Conservation (phyloP, 2,329 filamentous ascomycete genomes). For the Neofusicoccum kwambonambiense region DNA sequence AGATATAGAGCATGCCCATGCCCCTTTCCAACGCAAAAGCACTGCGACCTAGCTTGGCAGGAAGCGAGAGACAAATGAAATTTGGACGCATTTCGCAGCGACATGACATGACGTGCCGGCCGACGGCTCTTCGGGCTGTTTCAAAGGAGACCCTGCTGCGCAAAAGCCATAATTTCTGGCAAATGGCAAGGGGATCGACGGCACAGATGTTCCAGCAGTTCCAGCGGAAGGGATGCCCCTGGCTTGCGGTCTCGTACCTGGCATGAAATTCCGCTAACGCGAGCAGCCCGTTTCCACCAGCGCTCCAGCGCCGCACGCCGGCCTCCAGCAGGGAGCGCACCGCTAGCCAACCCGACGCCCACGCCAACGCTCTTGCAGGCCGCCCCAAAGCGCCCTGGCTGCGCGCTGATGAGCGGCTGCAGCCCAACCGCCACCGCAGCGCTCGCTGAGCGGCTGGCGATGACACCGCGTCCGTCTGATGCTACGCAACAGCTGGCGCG, state of each 20-base stretch:
- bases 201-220: constrained; percentile 20
- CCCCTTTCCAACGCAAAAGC: constrained; percentile 27
- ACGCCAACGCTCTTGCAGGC: constrained; percentile 11
- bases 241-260: constrained; percentile 18
- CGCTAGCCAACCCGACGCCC: neutral
- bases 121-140: constrained; percentile 39
- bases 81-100: constrained; percentile 35
- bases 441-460: neutral
- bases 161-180: constrained; percentile 20
- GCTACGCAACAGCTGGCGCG: constrained; percentile 8
- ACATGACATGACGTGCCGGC: constrained; percentile 40
- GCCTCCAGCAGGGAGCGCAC: constrained; percentile 10
- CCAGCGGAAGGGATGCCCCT: constrained; percentile 18
- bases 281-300: constrained; percentile 15
- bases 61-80: constrained; percentile 41
- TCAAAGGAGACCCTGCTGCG: constrained; percentile 27
- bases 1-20: constrained; percentile 18
- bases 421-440: neutral
- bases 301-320: neutral
- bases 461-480: constrained; percentile 2
- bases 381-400: constrained; percentile 2
- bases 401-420: neutral
- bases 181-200: constrained; percentile 19
- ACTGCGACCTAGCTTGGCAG: constrained; percentile 30
- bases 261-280: constrained; percentile 15